Base-by-base conservation (phyloP, 441 rosid genomes). In the Eutrema salsugineum region DNA sequence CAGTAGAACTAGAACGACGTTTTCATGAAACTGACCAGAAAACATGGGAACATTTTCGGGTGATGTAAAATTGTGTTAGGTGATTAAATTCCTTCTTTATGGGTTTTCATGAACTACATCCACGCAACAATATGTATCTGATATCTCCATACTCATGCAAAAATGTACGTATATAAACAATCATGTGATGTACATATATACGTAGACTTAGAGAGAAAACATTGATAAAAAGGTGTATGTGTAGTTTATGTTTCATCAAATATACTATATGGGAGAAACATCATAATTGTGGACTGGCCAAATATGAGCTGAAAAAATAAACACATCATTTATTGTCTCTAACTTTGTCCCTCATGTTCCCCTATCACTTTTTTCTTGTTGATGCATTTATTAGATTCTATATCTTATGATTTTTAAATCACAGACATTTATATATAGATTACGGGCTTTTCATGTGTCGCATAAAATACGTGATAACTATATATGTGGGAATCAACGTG, bases 291-390 rank as follows among this genome's bases (percentile, higher is more conserved):
- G 38, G 57, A 71, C 24, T 71, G 72, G 66, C 73, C 64, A 51
- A 71, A 59, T 28, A 70, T 58, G 76, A 68, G 56, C 79, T 70
- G 48, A 24, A 70, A 44, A 33, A 15, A 35, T 47, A 77, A 77
- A 77, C 77, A 77, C 64, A 71, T 71, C 60, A 77, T 71, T 43
- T 30, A 51, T 12, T 65, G 76, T 49, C 66, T 17, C 22, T 50
- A 71, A 70, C 80, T 58, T 77, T 77, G 76, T 77, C 76, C 76
- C 72, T 77, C 48, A 50, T 77, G 80, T 65, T 59, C 65, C 77
- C 73, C 69, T 33, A 49, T 58, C 63, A 47, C 72, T 49, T 70
- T 76, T 76, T 63, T 55, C 66, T 70, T 57, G 66, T 70, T 56
- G 67, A 58, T 76, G 22, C 67, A 63, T 70, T 70, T 40, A 70